Percentiles rank a stretch among this genome's conserved stretches.
phyloP scores from a whole-genome alignment of 495 filamentous ascomycete species.

The Penicillium parvum region DNA sequence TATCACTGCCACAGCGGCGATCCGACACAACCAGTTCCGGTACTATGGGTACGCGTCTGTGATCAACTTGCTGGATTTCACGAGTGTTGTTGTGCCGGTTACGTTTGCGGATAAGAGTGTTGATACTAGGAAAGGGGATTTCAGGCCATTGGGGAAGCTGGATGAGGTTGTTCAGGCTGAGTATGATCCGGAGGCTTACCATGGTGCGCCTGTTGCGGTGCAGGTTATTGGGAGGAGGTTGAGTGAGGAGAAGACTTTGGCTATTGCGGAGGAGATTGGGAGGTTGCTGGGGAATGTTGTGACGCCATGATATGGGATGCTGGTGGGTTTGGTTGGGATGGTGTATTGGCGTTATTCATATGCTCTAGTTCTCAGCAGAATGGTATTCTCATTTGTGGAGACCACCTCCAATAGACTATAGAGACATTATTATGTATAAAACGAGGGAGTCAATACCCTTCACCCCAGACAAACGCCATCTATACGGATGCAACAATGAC shows the following conservation, averaged over 20 bases:
- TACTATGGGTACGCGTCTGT: slow-evolving; percentile 36
- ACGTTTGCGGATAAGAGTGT: slow-evolving; percentile 38
- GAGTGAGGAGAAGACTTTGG: slow-evolving; percentile 46
- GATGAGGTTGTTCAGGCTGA: slow-evolving; percentile 24
- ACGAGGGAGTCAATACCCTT: slow-evolving; percentile 15
- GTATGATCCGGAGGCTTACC: slow-evolving; percentile 44
- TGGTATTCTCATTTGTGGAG: background rate
- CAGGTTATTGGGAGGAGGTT: slow-evolving; percentile 45
- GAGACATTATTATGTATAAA: slow-evolving; percentile 11
- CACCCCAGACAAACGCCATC: slow-evolving; percentile 33
- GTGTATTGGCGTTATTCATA: too few species aligned
- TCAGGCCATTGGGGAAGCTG: slow-evolving; percentile 27
- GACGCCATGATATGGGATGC: background rate
- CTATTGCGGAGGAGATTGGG: slow-evolving; percentile 27
- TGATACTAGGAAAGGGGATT: slow-evolving; percentile 24
- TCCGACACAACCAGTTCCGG: slow-evolving; percentile 28
- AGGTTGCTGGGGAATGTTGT: slow-evolving; percentile 6
- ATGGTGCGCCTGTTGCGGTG: slow-evolving; percentile 45
- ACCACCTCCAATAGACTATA: slow-evolving; percentile 8
- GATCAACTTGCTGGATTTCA: slow-evolving; percentile 44
- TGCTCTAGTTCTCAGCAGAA: too few species aligned
- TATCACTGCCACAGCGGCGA: slow-evolving; percentile 40
- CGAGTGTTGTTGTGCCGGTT: slow-evolving; percentile 41
- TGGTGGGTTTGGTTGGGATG: background rate
- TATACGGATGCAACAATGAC: slow-evolving; percentile 34